These are phyloP conservation scores for Diospyros kaki DNA, from an alignment of 148 eudicot species.

Conservation along the genomic window DNA sequence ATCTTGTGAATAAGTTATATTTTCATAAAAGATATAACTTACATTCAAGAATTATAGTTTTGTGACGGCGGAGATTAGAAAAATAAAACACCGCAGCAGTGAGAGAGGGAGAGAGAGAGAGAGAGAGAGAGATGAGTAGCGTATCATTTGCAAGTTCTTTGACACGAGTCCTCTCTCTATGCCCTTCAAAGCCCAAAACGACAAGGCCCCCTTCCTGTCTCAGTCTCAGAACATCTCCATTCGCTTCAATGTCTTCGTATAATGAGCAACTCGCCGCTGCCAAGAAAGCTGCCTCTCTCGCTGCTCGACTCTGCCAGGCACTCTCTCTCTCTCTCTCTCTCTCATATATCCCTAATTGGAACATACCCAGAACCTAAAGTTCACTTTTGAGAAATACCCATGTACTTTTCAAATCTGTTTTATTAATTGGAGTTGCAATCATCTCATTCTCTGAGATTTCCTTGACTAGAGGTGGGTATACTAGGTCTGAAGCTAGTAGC, in stretches of 20 bases:
- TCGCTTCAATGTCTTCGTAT: slow-evolving; percentile 39
- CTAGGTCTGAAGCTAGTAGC: no score
- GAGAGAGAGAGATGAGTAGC: no score
- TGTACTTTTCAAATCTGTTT: not conserved
- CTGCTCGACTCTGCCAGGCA: slow-evolving; percentile 79
- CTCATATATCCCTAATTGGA: not conserved
- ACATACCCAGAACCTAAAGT: not conserved
- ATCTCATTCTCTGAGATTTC: no score
- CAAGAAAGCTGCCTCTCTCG: slow-evolving; percentile 74
- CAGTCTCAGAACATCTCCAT: slow-evolving; percentile 5
- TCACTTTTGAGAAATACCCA: not conserved
- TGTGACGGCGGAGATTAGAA: no score
- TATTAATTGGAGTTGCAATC: not conserved
- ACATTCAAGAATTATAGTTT: no score
- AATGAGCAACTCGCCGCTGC: slow-evolving; percentile 59
- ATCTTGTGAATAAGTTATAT: no score
- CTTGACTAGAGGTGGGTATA: no score
- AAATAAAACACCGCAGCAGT: slow-evolving; percentile 23
- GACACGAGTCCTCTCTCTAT: not conserved
- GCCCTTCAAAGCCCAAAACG: not conserved
- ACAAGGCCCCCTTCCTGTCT: slow-evolving; percentile 6
- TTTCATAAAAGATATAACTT: no score
- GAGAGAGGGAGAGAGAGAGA: no score
- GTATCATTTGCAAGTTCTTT: not conserved
- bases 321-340: slow-evolving; percentile 12